phyloP scores from a whole-genome alignment of 495 filamentous ascomycete species.

The Talaromyces thailandensis region DNA sequence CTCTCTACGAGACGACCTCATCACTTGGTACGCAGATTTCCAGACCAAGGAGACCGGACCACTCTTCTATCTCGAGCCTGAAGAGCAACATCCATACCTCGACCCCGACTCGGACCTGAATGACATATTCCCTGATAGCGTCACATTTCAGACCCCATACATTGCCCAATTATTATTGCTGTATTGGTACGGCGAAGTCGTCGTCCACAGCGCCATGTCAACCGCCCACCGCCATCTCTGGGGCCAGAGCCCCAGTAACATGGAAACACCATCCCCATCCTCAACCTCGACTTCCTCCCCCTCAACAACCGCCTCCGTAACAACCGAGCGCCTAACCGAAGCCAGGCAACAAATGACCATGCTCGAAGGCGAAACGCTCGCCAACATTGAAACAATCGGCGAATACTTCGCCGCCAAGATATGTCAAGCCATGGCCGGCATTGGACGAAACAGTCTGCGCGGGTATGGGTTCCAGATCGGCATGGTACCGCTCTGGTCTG shows the following conservation, averaged over 20 bases:
- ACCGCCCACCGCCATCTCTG: background rate
- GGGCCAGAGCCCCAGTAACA: background rate
- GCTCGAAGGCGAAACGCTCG: background rate
- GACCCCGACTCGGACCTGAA: conserved; percentile 1
- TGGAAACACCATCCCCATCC: background rate
- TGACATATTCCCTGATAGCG: conserved; percentile 1
- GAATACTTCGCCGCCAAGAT: conserved; percentile 5
- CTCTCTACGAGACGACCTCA: background rate
- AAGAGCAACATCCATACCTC: conserved; percentile 7
- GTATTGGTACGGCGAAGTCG: conserved; percentile 7
- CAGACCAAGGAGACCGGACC: background rate
- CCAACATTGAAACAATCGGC: conserved; percentile 1
- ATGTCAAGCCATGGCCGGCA: conserved; percentile 6
- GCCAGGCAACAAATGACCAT: background rate
- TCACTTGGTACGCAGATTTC: conserved; percentile 5
- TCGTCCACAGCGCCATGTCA: conserved; percentile 6
- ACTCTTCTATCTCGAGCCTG: conserved; percentile 1
- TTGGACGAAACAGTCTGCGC: conserved; percentile 3
- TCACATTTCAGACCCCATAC: conserved; percentile 3
- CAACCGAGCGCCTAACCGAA: background rate
- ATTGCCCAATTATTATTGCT: conserved; percentile 1
- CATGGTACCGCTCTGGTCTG: conserved; percentile 3
- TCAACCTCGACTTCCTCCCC: background rate
- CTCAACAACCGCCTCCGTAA: background rate
- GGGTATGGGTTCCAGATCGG: conserved; percentile 6